These are phyloP conservation scores for Amaranthus hypochondriacus DNA, from an alignment of 148 eudicot species.

Conservation along the genomic window DNA sequence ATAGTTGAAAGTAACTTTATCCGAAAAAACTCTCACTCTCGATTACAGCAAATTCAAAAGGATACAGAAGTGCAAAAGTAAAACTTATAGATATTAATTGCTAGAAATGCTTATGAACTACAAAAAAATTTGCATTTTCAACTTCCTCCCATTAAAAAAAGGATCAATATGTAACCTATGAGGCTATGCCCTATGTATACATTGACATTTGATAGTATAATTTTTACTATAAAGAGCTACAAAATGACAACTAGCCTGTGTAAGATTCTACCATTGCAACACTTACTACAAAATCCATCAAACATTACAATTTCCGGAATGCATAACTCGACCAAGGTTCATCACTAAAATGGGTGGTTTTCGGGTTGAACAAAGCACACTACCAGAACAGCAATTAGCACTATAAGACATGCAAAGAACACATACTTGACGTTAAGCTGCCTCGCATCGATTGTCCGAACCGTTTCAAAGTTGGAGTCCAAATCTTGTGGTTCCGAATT, in stretches of 20 bases:
- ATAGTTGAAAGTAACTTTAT: too few species aligned
- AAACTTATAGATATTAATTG: too few species aligned
- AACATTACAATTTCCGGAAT: not conserved
- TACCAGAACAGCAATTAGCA: constrained; percentile 34
- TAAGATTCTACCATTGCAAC: constrained; percentile 8
- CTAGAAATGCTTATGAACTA: too few species aligned
- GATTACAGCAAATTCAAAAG: too few species aligned
- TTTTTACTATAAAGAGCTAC: not conserved
- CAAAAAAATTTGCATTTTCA: not conserved
- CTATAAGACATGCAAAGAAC: constrained; percentile 34
- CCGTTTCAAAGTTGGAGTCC: constrained; percentile 37
- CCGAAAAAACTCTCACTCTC: too few species aligned
- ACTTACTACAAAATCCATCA: constrained; percentile 3
- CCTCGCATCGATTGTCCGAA: constrained; percentile 63
- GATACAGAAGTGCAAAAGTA: too few species aligned
- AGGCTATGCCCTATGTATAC: not conserved
- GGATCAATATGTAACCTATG: not conserved
- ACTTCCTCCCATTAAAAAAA: constrained; percentile 8
- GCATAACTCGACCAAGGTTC: not conserved
- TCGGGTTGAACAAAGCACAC: constrained; percentile 31
- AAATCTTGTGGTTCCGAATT: constrained; percentile 18
- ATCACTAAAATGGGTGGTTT: constrained; percentile 28
- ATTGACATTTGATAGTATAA: not conserved
- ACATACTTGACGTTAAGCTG: constrained; percentile 43
- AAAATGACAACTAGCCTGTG: not conserved